Conservation (phyloP, 345 rosid genomes). For the Cochlearia excelsa region DNA sequence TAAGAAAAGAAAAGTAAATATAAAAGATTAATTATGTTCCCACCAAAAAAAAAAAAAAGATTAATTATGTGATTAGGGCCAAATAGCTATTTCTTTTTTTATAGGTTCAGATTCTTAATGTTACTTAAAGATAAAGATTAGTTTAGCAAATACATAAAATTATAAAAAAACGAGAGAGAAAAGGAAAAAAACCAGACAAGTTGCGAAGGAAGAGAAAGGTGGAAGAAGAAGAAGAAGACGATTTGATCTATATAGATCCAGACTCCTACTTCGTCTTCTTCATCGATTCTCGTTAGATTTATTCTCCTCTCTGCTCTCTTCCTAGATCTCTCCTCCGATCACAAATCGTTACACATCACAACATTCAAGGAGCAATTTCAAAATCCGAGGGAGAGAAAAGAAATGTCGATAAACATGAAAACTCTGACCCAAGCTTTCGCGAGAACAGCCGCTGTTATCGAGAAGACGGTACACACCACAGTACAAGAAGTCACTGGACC, state of each 20-base stretch:
- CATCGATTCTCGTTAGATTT: constrained; percentile 11
- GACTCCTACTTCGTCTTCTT: constrained; percentile 26
- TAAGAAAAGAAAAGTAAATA: no score
- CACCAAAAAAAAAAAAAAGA: no score
- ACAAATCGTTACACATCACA: constrained; percentile 1
- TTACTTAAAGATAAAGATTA: no score
- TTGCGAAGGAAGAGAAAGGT: constrained; percentile 20
- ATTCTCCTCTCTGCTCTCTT: not conserved
- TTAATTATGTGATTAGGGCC: no score
- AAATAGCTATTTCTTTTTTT: no score
- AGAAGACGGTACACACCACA: constrained; percentile 92
- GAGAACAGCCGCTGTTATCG: constrained; percentile 91
- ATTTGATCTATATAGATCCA: constrained; percentile 31
- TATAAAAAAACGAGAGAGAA: not conserved
- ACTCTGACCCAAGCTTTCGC: constrained; percentile 91
- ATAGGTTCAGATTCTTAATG: no score
- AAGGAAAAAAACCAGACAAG: constrained; percentile 27
- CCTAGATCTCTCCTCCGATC: constrained; percentile 24
- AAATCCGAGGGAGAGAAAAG: not conserved
- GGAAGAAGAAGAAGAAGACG: constrained; percentile 30
- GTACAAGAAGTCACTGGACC: constrained; percentile 99
- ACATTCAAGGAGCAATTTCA: constrained; percentile 1
- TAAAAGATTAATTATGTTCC: no score
- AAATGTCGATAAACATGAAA: constrained; percentile 93
- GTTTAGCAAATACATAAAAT: no score